Percentiles rank a stretch among this genome's conserved stretches.
These are phyloP conservation scores for Trichosporon ovoides DNA, from an alignment of 1,284 basidiomycete species.

Conservation along the genomic window DNA sequence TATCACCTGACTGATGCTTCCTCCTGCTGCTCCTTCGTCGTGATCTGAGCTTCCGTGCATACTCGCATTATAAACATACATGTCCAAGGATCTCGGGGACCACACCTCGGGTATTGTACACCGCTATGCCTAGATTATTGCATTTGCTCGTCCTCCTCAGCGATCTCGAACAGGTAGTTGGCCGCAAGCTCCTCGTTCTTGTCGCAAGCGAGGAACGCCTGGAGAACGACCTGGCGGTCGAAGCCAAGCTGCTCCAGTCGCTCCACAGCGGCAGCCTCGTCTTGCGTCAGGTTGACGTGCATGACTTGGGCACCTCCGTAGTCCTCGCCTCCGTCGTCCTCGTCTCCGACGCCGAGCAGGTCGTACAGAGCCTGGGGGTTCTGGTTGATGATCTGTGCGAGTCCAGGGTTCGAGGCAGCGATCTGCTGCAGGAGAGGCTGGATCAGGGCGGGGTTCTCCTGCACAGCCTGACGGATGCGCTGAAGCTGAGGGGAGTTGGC, in stretches of 20 bases:
- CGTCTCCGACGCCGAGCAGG: constrained; percentile 54
- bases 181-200: constrained; percentile 93
- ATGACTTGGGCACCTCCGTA: constrained; percentile 61
- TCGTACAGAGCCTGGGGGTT: constrained; percentile 68
- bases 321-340: constrained; percentile 51
- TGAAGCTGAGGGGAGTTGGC: constrained; percentile 61
- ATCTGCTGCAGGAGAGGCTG: constrained; percentile 81
- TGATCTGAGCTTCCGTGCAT: no score
- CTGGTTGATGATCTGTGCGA: constrained; percentile 61
- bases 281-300: constrained; percentile 62
- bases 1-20: no score
- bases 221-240: constrained; percentile 64
- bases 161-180: constrained; percentile 77
- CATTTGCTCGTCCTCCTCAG: constrained; percentile 56
- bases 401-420: constrained; percentile 63
- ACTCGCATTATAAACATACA: constrained; percentile 13
- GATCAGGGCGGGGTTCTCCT: constrained; percentile 68
- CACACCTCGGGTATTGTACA: constrained; percentile 2
- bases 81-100: constrained; percentile 10
- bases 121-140: constrained; percentile 9
- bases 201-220: constrained; percentile 87
- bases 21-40: no score
- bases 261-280: constrained; percentile 79
- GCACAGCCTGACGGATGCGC: constrained; percentile 64
- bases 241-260: constrained; percentile 82